Evolutionary conservation across 495 filamentous ascomycete genomes (phyloP).

Genomic region (Lasiosphaeriaceae sp.): DNA sequence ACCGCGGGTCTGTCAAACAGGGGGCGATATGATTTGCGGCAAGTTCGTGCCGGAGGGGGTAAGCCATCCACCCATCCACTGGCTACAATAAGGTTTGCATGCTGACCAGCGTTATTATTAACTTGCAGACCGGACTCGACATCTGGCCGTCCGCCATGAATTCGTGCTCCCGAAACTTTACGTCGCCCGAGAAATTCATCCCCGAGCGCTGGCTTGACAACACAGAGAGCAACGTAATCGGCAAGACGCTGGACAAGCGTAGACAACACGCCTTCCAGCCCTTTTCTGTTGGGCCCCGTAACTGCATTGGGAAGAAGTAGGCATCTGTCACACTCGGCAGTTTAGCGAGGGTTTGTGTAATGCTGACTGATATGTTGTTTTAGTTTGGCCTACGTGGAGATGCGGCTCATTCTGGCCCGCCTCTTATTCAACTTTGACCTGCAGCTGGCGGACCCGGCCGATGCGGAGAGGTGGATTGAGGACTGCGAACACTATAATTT

Average conservation of each 20-base stretch:
- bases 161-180: conserved; percentile 42
- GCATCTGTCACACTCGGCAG: not conserved
- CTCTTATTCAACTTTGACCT: conserved; percentile 50
- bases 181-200: conserved; percentile 40
- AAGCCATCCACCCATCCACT: conserved; percentile 19
- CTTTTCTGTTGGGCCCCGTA: conserved; percentile 45
- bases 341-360: not conserved
- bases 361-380: not conserved
- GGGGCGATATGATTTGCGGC: conserved; percentile 45
- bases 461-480: conserved; percentile 25
- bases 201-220: conserved; percentile 50
- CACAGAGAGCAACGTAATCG: not conserved
- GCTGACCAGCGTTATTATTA: not conserved
- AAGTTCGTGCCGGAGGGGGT: conserved; percentile 37
- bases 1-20: conserved; percentile 38
- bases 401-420: conserved; percentile 45
- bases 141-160: conserved; percentile 47
- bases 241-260: conserved; percentile 41
- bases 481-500: conserved; percentile 12
- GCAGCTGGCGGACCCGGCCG: conserved; percentile 31
- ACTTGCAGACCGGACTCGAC: conserved; percentile 43
- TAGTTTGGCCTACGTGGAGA: conserved; percentile 37
- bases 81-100: not conserved
- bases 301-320: conserved; percentile 48
- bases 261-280: conserved; percentile 36